Base-by-base conservation (phyloP, 2,329 filamentous ascomycete species). In the Bipolaris gigantea region DNA sequence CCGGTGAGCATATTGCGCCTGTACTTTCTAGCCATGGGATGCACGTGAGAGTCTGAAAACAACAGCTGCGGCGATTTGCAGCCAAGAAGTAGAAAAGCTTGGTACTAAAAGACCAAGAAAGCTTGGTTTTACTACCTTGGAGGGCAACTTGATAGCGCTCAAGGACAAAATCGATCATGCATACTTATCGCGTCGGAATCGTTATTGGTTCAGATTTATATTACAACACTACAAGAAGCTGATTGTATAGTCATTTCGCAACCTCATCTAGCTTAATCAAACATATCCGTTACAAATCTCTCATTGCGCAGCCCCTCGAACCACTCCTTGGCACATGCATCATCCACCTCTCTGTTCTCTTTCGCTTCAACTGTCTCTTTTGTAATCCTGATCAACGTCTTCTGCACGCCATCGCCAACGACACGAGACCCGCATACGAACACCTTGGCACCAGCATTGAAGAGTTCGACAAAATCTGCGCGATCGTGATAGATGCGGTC, bases 381-480 rank as follows among this genome's bases (percentile, higher is more conserved):
- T 42, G 75, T 75, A 40, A 81, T 79, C 58, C 68, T 74, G 51
- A 78, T 74, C 43, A 75, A 71, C 3, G 65, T 70, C 34, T 73
- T 66, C 59, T 75, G 73, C 0, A 80, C 77, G 5, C 74, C 77
- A 40, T 79, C 74, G 0, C 79, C 80, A 0, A 82, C 74, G 16
- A 66, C 71, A 15, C 69, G 53, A 42, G 82, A 84, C 4, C 88
- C 88, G 66, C 88, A 90, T 2, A 89, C 81, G 63, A 83, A 90
- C 0, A 88, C 73, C 63, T 82, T 81, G 0, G 85, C 81, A 0
- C 79, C 81, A 5, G 70, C 58, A 0, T 77, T 71, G 53, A 80
- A 83, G 32, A 84, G 60, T 21, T 74, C 67, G 8, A 75, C 64
- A 2, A 82, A 65, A 9, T 81, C 76, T 15, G 73, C 70, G 0